Base-by-base conservation (phyloP, 352 stramenopile species). In the Phytophthora parvispora region DNA sequence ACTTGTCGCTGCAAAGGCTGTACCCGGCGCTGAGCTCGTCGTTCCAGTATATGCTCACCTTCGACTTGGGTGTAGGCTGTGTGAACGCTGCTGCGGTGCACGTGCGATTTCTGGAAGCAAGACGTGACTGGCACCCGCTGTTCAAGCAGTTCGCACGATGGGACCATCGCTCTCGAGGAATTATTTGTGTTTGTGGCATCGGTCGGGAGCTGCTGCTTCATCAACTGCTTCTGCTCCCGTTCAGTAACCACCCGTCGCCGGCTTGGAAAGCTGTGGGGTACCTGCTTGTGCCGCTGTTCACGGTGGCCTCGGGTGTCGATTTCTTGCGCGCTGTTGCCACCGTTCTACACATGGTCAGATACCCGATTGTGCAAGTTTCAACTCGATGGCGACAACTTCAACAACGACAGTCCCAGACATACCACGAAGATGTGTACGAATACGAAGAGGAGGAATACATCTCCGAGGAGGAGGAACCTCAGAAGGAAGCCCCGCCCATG, bases 121-220 rank as follows among this genome's bases (percentile, higher is more conserved):
- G 86, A n/a, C 47, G 51, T 22, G 54, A 84, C 29, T 95, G 88
- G 88, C 83, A 92, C 34, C 80, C 79, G 6, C 29, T 90, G 15
- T 89, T 91, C 62, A 89, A 90, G 57, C 73, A 80, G 42, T 69
- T 92, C n/a, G 72, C 81, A 45, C 69, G 77, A 29, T 85, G 76
- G 76, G 79, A 90, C 20, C 85, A 93, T 48, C 66, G 43, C 27
- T 90, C 72, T 45, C 67, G 72, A 43, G 60, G 65, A 43, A 43
- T 83, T 28, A 64, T 91, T 16, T 81, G 78, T 34, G 50, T 68
- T 1, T 93, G 85, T 43, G 83, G 81, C 15, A 58, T 91, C 8
- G 86, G 74, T 15, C 87, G 87, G 6, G 80, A 93, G 50, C 47
- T 87, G n/a, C 60, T 95, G 31, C 67, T 89, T 1, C 77, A 87